A percentile compares a stretch with the other conserved stretches of the same genome.
phyloP scores from a whole-genome alignment of 1,284 basidiomycete genomes.

The Lentinula novae-zelandiae region DNA sequence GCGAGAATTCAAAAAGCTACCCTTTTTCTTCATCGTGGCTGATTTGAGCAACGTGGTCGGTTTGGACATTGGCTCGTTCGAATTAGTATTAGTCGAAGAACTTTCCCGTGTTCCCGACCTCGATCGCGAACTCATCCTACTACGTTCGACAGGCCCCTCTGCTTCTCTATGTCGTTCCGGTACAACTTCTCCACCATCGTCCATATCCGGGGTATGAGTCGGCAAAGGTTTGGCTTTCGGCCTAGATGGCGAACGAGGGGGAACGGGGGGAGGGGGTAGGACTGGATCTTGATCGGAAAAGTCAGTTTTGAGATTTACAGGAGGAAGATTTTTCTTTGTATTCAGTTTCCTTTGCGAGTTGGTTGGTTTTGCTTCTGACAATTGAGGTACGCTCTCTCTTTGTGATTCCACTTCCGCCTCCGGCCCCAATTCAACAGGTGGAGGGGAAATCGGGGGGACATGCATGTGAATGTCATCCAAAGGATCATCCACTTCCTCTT shows the following conservation, averaged over 20 bases:
- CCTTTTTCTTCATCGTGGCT: constrained; percentile 1
- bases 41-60: not conserved
- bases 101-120: not conserved
- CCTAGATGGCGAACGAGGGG: constrained; percentile 5
- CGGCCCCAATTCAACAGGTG: not conserved
- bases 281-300: not conserved
- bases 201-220: not conserved
- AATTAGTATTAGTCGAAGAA: not conserved
- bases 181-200: not conserved
- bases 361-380: constrained; percentile 3
- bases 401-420: constrained; percentile 6
- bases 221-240: not conserved
- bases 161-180: not conserved
- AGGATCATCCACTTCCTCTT: constrained; percentile 17
- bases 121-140: not conserved
- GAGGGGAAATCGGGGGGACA: not conserved
- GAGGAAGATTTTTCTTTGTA: not conserved
- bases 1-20: constrained; percentile 1
- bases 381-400: not conserved
- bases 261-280: not conserved
- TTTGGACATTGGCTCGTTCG: not conserved
- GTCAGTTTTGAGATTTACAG: not conserved
- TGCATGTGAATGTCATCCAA: constrained; percentile 8
- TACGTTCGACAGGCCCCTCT: not conserved
- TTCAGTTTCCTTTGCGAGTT: constrained; percentile 5